These are phyloP conservation scores for Hypoxylon subgilvum DNA, from an alignment of 495 filamentous ascomycete genomes.

Conservation along the genomic window DNA sequence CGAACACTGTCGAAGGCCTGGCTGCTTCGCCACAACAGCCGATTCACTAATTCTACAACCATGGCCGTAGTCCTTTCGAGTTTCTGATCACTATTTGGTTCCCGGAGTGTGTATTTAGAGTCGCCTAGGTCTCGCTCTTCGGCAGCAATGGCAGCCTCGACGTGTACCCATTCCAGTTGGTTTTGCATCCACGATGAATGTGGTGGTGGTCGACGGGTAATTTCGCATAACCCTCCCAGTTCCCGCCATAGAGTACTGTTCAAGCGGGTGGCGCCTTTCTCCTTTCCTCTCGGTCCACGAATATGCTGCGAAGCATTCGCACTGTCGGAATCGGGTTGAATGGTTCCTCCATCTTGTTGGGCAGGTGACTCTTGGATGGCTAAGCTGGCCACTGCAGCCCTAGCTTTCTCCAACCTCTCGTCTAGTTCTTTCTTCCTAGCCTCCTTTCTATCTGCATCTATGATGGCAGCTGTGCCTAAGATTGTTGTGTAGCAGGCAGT, in stretches of 20 bases:
- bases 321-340: not conserved
- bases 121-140: conserved; percentile 34
- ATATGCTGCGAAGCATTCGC: not conserved
- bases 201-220: conserved; percentile 13
- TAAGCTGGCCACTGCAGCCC: conserved; percentile 44
- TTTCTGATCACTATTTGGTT: conserved; percentile 31
- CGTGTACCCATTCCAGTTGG: conserved; percentile 33
- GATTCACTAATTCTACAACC: conserved; percentile 35
- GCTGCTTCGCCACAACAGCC: conserved; percentile 29
- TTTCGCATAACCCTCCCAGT: conserved; percentile 19
- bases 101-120: conserved; percentile 18
- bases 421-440: conserved; percentile 69
- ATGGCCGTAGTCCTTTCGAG: conserved; percentile 34
- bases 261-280: not conserved
- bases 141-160: conserved; percentile 28
- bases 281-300: not conserved
- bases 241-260: conserved; percentile 18
- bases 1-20: not conserved
- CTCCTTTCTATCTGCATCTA: conserved; percentile 69
- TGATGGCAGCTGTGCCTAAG: conserved; percentile 71
- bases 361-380: conserved; percentile 27
- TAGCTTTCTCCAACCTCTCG: conserved; percentile 57
- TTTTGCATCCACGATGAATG: conserved; percentile 24
- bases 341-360: conserved; percentile 12
- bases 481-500: conserved; percentile 75